A percentile compares a stretch with the other conserved stretches of the same genome.
Evolutionary conservation across 768 basidiomycete species (phyloP).

Genomic region (Russula abietina): DNA sequence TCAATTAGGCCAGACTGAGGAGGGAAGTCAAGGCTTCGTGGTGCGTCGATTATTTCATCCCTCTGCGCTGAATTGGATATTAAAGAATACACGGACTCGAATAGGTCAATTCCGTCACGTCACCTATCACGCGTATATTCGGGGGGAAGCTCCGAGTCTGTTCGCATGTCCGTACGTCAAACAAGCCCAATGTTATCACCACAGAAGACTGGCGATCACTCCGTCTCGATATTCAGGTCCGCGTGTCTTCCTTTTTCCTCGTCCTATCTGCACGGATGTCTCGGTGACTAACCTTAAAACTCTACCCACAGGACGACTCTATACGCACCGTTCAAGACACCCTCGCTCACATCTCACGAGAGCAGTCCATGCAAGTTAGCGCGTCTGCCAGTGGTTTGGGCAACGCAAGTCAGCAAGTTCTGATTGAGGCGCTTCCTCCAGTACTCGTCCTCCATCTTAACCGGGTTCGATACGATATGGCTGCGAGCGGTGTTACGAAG

Average conservation of each 20-base stretch:
- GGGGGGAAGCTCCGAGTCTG: constrained; percentile 43
- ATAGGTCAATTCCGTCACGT: no score
- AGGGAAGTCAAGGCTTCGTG: no score
- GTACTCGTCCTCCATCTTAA: constrained; percentile 83
- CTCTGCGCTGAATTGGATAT: no score
- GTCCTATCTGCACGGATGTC: no score
- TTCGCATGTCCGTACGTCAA: constrained; percentile 71
- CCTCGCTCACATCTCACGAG: constrained; percentile 64
- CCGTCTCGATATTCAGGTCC: constrained; percentile 77
- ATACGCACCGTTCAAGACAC: constrained; percentile 81
- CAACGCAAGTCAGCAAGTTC: constrained; percentile 66
- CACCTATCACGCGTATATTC: no score
- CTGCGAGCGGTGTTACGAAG: constrained; percentile 74
- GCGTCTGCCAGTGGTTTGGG: constrained; percentile 28
- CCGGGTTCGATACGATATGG: constrained; percentile 79
- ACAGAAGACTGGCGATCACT: constrained; percentile 84
- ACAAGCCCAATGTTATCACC: constrained; percentile 78
- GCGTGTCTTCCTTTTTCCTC: constrained; percentile 1
- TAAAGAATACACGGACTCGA: no score
- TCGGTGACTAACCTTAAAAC: not conserved
- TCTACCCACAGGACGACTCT: constrained; percentile 49
- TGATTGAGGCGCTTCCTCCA: constrained; percentile 77
- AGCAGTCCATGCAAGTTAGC: constrained; percentile 73
- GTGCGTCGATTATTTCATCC: no score
- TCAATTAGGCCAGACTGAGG: no score